phyloP scores from a whole-genome alignment of 2,329 filamentous ascomycete species.

The Fusarium papillatum region DNA sequence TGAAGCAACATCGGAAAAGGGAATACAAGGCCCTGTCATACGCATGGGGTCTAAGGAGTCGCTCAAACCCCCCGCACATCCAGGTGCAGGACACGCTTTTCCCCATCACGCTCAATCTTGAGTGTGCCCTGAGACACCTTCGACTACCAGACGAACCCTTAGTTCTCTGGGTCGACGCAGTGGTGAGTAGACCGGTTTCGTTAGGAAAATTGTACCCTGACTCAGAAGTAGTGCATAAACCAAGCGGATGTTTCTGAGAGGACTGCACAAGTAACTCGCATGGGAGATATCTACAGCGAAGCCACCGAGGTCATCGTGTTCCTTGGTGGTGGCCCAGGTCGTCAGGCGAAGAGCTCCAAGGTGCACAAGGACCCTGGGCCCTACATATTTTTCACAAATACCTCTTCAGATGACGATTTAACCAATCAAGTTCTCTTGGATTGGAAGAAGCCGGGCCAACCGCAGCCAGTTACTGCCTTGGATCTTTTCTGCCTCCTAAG shows the following conservation, averaged over 20 bases:
- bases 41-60: neutral
- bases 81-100: neutral
- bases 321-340: neutral
- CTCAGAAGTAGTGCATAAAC: neutral
- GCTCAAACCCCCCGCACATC: neutral
- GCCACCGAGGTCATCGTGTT: neutral
- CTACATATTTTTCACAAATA: neutral
- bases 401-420: neutral
- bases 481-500: neutral
- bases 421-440: neutral
- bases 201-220: neutral
- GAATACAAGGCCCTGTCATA: slow-evolving; percentile 1
- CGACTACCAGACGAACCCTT: neutral
- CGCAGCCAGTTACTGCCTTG: neutral
- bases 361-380: neutral
- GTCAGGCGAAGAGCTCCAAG: neutral
- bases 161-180: neutral
- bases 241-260: neutral
- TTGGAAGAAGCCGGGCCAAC: neutral
- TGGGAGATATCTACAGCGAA: neutral
- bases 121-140: neutral
- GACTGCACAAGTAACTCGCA: neutral
- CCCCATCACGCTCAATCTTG: neutral
- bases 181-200: neutral
- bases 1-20: neutral